Evolutionary conservation across 1,284 basidiomycete species (phyloP), one percentile per base, ranked within the genome.

Genomic region (Ganoderma meredithae): DNA sequence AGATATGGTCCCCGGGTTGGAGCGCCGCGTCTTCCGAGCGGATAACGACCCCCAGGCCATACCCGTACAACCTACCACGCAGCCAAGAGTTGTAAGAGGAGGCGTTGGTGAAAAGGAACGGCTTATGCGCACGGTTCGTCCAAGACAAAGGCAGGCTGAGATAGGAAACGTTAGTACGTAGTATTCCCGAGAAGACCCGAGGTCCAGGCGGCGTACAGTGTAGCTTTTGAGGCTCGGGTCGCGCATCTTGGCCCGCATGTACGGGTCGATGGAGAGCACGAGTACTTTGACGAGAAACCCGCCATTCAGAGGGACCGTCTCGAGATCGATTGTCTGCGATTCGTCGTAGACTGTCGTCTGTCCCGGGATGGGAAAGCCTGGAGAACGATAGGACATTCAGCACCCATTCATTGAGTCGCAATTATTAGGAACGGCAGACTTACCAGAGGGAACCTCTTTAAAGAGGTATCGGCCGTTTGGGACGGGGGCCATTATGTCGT

Each of bases 261-360:
- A 87, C 0, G 86, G 86, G 70, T 87, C 86, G 49, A 86, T 78
- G 12, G 80, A 83, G 9, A 86, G 71, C 0, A 81, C 80, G 22
- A 87, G 78, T 1, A 81, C 79, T 76, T 88, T 87, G 64, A 86
- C 70, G 19, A 90, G 77, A 86, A 77, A 0, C 0, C 86, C 86
- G 19, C 87, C 88, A 61, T 87, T 77, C 13, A 89, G 77, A 10
- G 82, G 74, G 1, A 82, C 83, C 19, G 71, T 83, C 3, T 87
- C 84, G 39, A 85, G 71, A 72, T 90, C 87, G 71, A 90, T 86
- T 2, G 76, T 80, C 56, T 82, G 72, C 0, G 81, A 80, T 3
- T 75, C 77, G 64, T 88, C 86, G 70, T 86, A 85, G 22, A 84
- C 78, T 13, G 82, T 81, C 3, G 82, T 61, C 52, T 62, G 40